These are phyloP conservation scores for Aureococcus anophagefferens DNA, from an alignment of 108 stramenopile species.

Conservation along the genomic window DNA sequence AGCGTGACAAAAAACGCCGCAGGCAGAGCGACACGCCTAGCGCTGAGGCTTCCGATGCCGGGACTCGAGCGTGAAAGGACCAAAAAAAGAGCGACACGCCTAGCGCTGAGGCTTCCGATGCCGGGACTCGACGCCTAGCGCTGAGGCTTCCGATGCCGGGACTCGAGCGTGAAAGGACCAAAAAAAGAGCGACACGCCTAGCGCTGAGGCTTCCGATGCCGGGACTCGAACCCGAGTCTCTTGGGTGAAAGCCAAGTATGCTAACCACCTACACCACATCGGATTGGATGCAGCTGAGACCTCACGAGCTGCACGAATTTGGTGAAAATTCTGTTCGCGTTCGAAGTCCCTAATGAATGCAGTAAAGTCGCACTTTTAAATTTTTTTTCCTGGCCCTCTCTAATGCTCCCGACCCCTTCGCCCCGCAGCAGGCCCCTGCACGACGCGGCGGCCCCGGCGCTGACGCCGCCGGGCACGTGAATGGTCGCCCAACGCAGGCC, in stretches of 20 bases:
- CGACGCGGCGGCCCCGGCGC: too few species aligned
- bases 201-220: constrained; percentile 14
- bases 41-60: constrained; percentile 19
- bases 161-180: constrained; percentile 36
- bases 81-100: not conserved
- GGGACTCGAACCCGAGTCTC: constrained; percentile 49
- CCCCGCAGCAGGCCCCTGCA: too few species aligned
- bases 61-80: constrained; percentile 42
- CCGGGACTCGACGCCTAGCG: constrained; percentile 46
- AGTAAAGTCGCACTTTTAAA: too few species aligned
- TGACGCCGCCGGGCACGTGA: too few species aligned
- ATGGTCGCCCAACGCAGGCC: too few species aligned
- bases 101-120: constrained; percentile 10
- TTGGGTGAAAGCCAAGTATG: constrained; percentile 37
- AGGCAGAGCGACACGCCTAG: not conserved
- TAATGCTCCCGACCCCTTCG: too few species aligned
- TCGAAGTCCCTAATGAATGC: too few species aligned
- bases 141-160: constrained; percentile 28
- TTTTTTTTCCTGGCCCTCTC: too few species aligned
- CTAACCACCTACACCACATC: constrained; percentile 39
- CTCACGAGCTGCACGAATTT: too few species aligned
- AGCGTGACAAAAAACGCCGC: constrained; percentile 25
- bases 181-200: not conserved
- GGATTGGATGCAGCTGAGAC: too few species aligned
- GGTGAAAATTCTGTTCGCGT: too few species aligned